Conservation (phyloP, 2,329 filamentous ascomycete species). For the Setomelanomma holmii region DNA sequence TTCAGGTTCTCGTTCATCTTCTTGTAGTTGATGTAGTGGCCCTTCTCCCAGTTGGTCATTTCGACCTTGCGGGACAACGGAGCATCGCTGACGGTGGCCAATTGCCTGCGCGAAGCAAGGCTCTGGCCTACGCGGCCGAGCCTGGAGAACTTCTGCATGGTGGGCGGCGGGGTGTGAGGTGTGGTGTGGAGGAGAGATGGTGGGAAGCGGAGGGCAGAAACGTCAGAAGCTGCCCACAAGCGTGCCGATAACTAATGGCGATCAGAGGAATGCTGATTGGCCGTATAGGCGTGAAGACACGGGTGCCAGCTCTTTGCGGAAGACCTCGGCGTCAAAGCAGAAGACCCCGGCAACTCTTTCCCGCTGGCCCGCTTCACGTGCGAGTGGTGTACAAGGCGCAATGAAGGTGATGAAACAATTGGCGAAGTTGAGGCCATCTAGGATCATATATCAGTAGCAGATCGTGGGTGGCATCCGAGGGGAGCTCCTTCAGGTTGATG, state of each 20-base stretch:
- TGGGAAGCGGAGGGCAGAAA: slow-evolving; percentile 42
- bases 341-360: slow-evolving; percentile 31
- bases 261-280: slow-evolving; percentile 42
- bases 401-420: slow-evolving; percentile 8
- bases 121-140: slow-evolving; percentile 71
- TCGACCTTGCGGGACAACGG: slow-evolving; percentile 94
- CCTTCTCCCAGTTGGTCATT: slow-evolving; percentile 96
- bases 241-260: slow-evolving; percentile 45
- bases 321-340: slow-evolving; percentile 36
- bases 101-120: slow-evolving; percentile 67
- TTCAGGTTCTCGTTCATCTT: slow-evolving; percentile 98
- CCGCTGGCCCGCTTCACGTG: slow-evolving; percentile 45
- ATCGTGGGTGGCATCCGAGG: slow-evolving; percentile 8
- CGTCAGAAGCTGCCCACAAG: slow-evolving; percentile 43
- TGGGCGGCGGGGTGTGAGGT: slow-evolving; percentile 51
- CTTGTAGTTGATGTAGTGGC: slow-evolving; percentile 98
- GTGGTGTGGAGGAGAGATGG: slow-evolving; percentile 46
- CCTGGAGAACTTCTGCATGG: slow-evolving; percentile 76
- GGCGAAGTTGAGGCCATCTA: not conserved
- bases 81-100: slow-evolving; percentile 87
- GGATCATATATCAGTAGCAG: slow-evolving; percentile 2
- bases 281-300: slow-evolving; percentile 23
- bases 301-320: slow-evolving; percentile 30
- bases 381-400: slow-evolving; percentile 11
- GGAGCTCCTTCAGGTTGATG: not conserved